Evolutionary conservation across 2,329 filamentous ascomycete genomes (phyloP).

Genomic region (Arthroderma sp.): DNA sequence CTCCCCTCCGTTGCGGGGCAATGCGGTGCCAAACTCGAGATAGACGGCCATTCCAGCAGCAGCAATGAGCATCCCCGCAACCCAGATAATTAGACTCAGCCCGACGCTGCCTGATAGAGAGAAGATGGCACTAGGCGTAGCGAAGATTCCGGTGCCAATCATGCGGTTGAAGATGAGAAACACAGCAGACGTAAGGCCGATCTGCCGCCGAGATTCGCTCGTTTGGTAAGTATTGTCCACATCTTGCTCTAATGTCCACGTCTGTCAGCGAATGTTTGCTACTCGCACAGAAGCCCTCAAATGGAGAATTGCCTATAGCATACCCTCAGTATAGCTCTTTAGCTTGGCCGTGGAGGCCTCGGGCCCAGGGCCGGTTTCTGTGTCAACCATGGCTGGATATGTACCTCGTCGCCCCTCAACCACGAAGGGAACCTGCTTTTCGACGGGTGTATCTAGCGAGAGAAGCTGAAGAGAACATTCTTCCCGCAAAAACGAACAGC

Average conservation of each 20-base stretch:
- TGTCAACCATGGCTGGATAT: background rate
- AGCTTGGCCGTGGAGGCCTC: background rate
- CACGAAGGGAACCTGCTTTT: no score
- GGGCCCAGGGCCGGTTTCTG: background rate
- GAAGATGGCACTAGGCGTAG: conserved; percentile 54
- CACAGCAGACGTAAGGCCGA: conserved; percentile 18
- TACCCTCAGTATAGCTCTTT: background rate
- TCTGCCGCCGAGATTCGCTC: conserved; percentile 13
- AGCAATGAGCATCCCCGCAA: conserved; percentile 47
- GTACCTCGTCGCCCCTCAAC: background rate
- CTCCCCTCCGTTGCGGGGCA: conserved; percentile 53
- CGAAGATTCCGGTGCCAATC: conserved; percentile 58
- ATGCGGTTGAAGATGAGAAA: conserved; percentile 41
- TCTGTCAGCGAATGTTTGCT: no score
- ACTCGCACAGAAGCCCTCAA: no score
- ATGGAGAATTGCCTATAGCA: no score
- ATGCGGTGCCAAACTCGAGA: conserved; percentile 55
- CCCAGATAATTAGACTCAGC: conserved; percentile 50
- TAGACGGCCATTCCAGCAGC: conserved; percentile 49
- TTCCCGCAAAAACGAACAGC: no score
- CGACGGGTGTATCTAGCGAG: no score
- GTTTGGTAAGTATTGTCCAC: conserved; percentile 13
- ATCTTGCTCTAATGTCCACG: background rate
- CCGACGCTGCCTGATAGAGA: conserved; percentile 53
- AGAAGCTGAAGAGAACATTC: no score